Evolutionary conservation across 2,329 filamentous ascomycete genomes (phyloP).

Genomic region (Fusarium paranaense): DNA sequence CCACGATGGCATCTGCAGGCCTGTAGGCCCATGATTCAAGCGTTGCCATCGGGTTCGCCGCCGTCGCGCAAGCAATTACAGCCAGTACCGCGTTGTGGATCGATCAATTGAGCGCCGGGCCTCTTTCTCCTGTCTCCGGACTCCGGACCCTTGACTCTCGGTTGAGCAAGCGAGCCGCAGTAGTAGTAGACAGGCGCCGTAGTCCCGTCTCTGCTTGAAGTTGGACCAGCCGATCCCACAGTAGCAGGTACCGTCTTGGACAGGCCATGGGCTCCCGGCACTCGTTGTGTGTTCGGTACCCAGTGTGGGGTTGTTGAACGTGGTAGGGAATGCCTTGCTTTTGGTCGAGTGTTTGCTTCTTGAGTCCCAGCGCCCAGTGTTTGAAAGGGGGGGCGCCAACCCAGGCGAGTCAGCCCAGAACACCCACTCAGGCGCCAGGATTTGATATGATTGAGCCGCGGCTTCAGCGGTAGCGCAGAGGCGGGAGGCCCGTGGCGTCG

Average conservation of each 20-base stretch:
- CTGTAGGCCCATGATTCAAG: constrained; percentile 38
- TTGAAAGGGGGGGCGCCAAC: constrained; percentile 17
- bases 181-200: background rate
- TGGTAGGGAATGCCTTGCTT: constrained; percentile 32
- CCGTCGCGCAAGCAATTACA: constrained; percentile 36
- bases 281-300: constrained; percentile 30
- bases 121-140: background rate
- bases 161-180: background rate
- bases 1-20: constrained; percentile 41
- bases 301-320: constrained; percentile 25
- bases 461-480: constrained; percentile 41
- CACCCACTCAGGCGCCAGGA: constrained; percentile 23
- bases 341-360: constrained; percentile 26
- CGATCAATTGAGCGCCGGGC: constrained; percentile 10
- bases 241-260: background rate
- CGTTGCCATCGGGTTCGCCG: constrained; percentile 34
- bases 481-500: constrained; percentile 43
- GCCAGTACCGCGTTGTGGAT: constrained; percentile 33
- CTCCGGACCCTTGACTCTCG: background rate
- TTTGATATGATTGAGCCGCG: constrained; percentile 35
- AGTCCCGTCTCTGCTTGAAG: constrained; percentile 18
- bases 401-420: constrained; percentile 29
- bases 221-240: constrained; percentile 12
- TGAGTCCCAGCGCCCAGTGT: constrained; percentile 12
- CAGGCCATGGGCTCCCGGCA: constrained; percentile 25